Percentiles rank a stretch among this genome's conserved stretches.
Evolutionary conservation across 768 basidiomycete genomes (phyloP).

Genomic region (Amanita fuliginea): DNA sequence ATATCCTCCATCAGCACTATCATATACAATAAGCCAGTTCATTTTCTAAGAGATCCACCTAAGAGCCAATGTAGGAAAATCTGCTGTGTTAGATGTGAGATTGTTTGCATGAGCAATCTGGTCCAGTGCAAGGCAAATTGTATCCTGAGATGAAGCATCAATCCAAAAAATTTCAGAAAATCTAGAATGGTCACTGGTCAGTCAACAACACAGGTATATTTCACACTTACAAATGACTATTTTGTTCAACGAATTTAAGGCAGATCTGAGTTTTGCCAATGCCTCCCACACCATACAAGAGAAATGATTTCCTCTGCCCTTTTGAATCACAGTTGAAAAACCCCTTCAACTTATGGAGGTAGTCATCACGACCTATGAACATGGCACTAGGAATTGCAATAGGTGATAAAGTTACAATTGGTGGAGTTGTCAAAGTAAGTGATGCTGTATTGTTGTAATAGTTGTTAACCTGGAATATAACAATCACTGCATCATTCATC

Average conservation of each 20-base stretch:
- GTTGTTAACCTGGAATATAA: too few relatives aligned
- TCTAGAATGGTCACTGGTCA: background rate
- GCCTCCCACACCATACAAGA: too few relatives aligned
- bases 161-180: constrained; percentile 14
- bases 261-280: too few relatives aligned
- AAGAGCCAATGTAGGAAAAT: constrained; percentile 3
- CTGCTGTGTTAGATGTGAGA: background rate
- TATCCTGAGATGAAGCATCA: constrained; percentile 12
- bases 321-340: constrained; percentile 1
- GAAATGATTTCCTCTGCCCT: too few relatives aligned
- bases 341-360: constrained; percentile 6
- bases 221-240: background rate
- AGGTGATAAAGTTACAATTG: too few relatives aligned
- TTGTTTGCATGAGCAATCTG: constrained; percentile 6
- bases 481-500: too few relatives aligned
- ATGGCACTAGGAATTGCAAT: too few relatives aligned
- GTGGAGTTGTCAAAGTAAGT: too few relatives aligned
- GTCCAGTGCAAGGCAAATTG: constrained; percentile 2
- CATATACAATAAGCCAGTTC: constrained; percentile 8
- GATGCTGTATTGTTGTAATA: too few relatives aligned
- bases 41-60: constrained; percentile 6
- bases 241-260: background rate
- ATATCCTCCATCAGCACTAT: background rate
- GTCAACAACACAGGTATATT: background rate
- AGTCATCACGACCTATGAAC: constrained; percentile 7